These are phyloP conservation scores for Elongisporangium senticosum DNA, from an alignment of 352 stramenopile genomes.

Conservation along the genomic window DNA sequence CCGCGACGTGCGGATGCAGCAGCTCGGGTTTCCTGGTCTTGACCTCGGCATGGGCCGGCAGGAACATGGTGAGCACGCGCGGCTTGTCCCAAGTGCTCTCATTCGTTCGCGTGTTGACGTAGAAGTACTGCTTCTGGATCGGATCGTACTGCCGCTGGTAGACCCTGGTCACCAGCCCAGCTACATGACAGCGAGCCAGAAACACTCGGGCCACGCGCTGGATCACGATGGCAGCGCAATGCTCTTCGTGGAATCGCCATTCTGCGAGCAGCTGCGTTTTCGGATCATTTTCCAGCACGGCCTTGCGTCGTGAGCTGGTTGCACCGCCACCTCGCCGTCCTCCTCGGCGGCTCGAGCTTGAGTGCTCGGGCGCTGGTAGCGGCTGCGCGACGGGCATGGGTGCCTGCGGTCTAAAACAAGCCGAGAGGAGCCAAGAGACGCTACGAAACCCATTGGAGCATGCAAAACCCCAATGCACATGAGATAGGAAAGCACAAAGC, in stretches of 20 bases:
- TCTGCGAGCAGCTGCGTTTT: slow-evolving; percentile 44
- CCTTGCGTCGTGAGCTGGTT: slow-evolving; percentile 17
- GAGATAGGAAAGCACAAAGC: not conserved
- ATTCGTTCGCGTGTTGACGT: slow-evolving; percentile 63
- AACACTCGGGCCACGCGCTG: slow-evolving; percentile 34
- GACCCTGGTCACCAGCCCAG: slow-evolving; percentile 26
- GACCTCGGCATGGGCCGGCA: slow-evolving; percentile 10
- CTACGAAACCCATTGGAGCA: not conserved
- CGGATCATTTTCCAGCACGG: slow-evolving; percentile 10
- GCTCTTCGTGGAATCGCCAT: slow-evolving; percentile 54
- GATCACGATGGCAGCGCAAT: slow-evolving; percentile 36
- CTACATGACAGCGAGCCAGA: slow-evolving; percentile 34
- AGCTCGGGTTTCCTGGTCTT: not conserved
- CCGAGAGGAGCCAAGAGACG: not conserved
- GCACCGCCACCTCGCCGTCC: slow-evolving; percentile 17
- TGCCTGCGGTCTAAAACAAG: not conserved
- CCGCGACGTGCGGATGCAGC: slow-evolving; percentile 26
- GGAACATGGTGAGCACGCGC: slow-evolving; percentile 34
- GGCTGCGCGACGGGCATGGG: not conserved
- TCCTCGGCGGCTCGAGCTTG: slow-evolving; percentile 3
- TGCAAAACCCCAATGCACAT: too few species aligned
- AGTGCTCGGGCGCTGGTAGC: not conserved
- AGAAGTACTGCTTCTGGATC: slow-evolving; percentile 52
- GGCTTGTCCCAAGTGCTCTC: slow-evolving; percentile 57
- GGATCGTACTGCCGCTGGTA: slow-evolving; percentile 65